phyloP scores from a whole-genome alignment of 345 rosid species.

The Eucalyptus polyanthemos region DNA sequence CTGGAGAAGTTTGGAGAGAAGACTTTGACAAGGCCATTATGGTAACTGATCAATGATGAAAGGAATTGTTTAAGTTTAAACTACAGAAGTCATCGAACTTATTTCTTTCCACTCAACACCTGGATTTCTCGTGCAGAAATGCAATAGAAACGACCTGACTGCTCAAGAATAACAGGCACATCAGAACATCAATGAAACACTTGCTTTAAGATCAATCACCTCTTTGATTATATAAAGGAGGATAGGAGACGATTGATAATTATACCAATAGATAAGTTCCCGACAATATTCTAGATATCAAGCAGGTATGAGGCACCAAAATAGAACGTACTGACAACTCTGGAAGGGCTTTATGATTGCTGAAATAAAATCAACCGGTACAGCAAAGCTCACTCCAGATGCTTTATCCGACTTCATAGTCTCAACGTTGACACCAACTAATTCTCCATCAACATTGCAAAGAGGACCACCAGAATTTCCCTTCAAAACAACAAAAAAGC shows the following conservation, averaged over 20 bases:
- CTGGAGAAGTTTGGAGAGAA: background rate
- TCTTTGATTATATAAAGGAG: background rate
- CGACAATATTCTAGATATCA: background rate
- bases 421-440: slow-evolving; percentile 63
- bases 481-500: slow-evolving; percentile 2
- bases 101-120: background rate
- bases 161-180: background rate
- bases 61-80: background rate
- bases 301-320: background rate
- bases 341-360: background rate
- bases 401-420: slow-evolving; percentile 60
- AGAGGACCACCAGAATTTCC: slow-evolving; percentile 98
- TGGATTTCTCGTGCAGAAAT: background rate
- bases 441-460: slow-evolving; percentile 81
- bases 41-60: background rate
- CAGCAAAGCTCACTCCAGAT: slow-evolving; percentile 70
- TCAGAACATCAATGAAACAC: background rate
- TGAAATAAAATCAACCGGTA: slow-evolving; percentile 41
- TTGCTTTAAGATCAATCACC: background rate
- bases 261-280: background rate
- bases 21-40: background rate
- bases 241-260: background rate
- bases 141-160: background rate
- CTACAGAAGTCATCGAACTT: background rate
- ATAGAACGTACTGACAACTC: background rate